These are phyloP conservation scores for Microbotryomycetes sp. DNA, from an alignment of 1,284 basidiomycete species.

Conservation along the genomic window DNA sequence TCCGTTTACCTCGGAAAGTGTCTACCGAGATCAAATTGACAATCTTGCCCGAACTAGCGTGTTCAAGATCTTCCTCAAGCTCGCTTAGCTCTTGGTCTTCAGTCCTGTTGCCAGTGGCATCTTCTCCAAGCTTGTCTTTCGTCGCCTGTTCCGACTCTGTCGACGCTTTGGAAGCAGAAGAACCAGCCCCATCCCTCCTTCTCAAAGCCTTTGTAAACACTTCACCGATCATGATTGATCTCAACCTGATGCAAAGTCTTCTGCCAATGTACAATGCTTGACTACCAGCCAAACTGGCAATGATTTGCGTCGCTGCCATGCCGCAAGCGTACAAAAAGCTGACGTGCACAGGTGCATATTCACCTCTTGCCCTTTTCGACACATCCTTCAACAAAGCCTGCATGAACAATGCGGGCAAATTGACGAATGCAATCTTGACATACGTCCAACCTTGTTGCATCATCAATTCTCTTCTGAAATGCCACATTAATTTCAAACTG, in stretches of 20 bases:
- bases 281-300: conserved; percentile 44
- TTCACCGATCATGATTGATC: conserved; percentile 50
- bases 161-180: conserved; percentile 15
- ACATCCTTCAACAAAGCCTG: conserved; percentile 49
- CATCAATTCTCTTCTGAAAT: conserved; percentile 41
- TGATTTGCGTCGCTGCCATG: conserved; percentile 47
- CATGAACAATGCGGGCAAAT: conserved; percentile 49
- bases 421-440: conserved; percentile 45
- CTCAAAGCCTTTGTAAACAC: conserved; percentile 52
- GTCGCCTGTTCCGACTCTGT: neutral
- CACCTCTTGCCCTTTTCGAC: conserved; percentile 38
- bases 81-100: conserved; percentile 15
- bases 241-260: conserved; percentile 46
- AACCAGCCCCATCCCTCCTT: conserved; percentile 46
- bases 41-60: conserved; percentile 48
- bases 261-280: conserved; percentile 49
- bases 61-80: conserved; percentile 31
- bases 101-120: neutral
- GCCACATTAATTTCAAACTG: conserved; percentile 41
- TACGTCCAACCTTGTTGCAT: conserved; percentile 45
- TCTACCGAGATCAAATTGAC: conserved; percentile 52
- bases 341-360: conserved; percentile 46
- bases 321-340: conserved; percentile 49
- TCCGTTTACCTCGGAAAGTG: conserved; percentile 43
- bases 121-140: neutral